phyloP scores from a whole-genome alignment of 139 green algal genomes.

The Raphidocelis subcapitata region DNA sequence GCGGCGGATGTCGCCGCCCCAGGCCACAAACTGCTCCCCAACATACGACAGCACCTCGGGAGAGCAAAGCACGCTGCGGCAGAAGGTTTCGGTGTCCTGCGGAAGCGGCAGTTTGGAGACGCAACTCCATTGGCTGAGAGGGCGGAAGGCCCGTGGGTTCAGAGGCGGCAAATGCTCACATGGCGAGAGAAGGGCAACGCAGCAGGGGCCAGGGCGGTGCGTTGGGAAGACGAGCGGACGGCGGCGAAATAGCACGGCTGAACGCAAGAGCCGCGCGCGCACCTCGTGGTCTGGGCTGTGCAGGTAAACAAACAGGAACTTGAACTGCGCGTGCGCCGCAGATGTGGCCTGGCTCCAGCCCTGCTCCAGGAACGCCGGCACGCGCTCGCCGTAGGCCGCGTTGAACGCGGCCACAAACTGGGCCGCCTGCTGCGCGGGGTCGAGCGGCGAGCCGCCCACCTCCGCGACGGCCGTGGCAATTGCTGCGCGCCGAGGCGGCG shows the following conservation, averaged over 20 bases:
- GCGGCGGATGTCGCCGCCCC: slow-evolving; percentile 66
- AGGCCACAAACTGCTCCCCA: slow-evolving; percentile 57
- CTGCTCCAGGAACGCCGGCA: slow-evolving; percentile 35
- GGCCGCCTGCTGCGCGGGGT: slow-evolving; percentile 28
- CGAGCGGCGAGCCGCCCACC: neutral
- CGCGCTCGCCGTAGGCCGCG: slow-evolving; percentile 31
- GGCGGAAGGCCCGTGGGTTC: too few species aligned
- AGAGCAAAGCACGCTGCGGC: slow-evolving; percentile 53
- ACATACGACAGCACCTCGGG: slow-evolving; percentile 60
- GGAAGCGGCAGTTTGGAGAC: too few species aligned
- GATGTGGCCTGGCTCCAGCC: slow-evolving; percentile 34
- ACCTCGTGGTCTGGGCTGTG: slow-evolving; percentile 73
- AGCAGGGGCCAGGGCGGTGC: too few species aligned
- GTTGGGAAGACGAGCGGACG: too few species aligned
- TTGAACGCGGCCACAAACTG: slow-evolving; percentile 39
- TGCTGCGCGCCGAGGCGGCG: neutral
- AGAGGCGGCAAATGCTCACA: too few species aligned
- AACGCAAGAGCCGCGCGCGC: neutral
- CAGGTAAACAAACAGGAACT: slow-evolving; percentile 83
- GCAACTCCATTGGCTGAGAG: too few species aligned
- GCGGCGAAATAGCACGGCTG: too few species aligned
- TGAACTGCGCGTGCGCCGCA: slow-evolving; percentile 59
- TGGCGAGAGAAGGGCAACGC: too few species aligned
- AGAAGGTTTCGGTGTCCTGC: slow-evolving; percentile 69
- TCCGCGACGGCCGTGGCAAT: neutral